These are phyloP conservation scores for Fusarium secorum DNA, from an alignment of 2,329 filamentous ascomycete genomes.

Conservation along the genomic window DNA sequence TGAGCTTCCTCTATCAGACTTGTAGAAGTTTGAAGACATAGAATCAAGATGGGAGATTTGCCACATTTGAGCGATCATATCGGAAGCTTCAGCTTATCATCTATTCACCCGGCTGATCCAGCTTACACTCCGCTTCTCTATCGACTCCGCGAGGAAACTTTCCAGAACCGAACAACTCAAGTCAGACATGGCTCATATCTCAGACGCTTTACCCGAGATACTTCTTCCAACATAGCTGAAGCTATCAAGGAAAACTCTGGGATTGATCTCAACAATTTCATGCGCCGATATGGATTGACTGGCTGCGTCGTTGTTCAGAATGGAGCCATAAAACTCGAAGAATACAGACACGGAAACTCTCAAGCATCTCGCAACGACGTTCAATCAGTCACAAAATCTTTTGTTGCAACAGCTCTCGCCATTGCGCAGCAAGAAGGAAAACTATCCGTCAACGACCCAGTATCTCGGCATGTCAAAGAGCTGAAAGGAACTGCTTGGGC, in stretches of 20 bases:
- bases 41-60: not conserved
- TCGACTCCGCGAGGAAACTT: constrained; percentile 28
- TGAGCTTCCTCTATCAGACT: not conserved
- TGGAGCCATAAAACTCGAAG: constrained; percentile 8
- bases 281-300: constrained; percentile 20
- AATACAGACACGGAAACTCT: constrained; percentile 27
- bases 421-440: constrained; percentile 28
- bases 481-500: constrained; percentile 23
- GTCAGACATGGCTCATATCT: constrained; percentile 25
- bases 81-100: constrained; percentile 19
- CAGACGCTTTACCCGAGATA: constrained; percentile 8
- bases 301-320: constrained; percentile 23
- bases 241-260: not conserved
- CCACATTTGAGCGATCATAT: constrained; percentile 13
- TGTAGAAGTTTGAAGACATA: not conserved
- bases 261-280: constrained; percentile 9
- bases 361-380: constrained; percentile 23
- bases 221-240: not conserved
- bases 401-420: constrained; percentile 16
- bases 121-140: constrained; percentile 34
- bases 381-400: constrained; percentile 26
- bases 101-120: constrained; percentile 9
- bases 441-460: constrained; percentile 16
- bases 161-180: constrained; percentile 21
- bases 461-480: constrained; percentile 20